Conservation (phyloP, 2,329 filamentous ascomycete genomes). For the Aspergillus spinulosporus region DNA sequence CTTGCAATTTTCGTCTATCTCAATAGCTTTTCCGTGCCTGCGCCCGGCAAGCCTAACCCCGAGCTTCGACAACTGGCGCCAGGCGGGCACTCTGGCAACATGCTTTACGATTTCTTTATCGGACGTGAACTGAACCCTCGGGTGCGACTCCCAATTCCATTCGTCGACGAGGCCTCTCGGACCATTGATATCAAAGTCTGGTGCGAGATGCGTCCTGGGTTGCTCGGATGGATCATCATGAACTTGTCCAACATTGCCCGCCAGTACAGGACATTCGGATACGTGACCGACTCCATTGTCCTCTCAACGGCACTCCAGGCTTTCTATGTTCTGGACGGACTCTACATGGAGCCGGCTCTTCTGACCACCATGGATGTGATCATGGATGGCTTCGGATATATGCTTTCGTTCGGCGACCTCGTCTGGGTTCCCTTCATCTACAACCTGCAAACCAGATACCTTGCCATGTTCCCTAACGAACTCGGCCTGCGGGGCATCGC, state of each 20-base stretch:
- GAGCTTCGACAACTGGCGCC: slow-evolving; percentile 75
- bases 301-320: slow-evolving; percentile 75
- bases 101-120: slow-evolving; percentile 95
- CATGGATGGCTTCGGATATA: slow-evolving; percentile 90
- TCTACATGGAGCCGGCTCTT: slow-evolving; percentile 84
- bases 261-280: slow-evolving; percentile 83
- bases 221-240: slow-evolving; percentile 84
- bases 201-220: slow-evolving; percentile 85
- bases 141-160: slow-evolving; percentile 63
- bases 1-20: slow-evolving; percentile 81
- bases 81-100: slow-evolving; percentile 78
- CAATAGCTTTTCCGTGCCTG: slow-evolving; percentile 75
- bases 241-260: slow-evolving; percentile 82
- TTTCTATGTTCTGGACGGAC: slow-evolving; percentile 79
- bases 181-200: slow-evolving; percentile 89
- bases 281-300: slow-evolving; percentile 80
- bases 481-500: slow-evolving; percentile 69
- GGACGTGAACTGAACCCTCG: slow-evolving; percentile 93
- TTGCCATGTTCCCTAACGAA: slow-evolving; percentile 76
- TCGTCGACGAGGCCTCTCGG: slow-evolving; percentile 61
- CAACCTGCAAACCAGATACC: slow-evolving; percentile 78
- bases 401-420: slow-evolving; percentile 89
- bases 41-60: slow-evolving; percentile 59
- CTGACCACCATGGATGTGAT: slow-evolving; percentile 94
- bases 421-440: slow-evolving; percentile 93